phyloP scores from a whole-genome alignment of 257 asterid species.

The Rauvolfia tetraphylla region DNA sequence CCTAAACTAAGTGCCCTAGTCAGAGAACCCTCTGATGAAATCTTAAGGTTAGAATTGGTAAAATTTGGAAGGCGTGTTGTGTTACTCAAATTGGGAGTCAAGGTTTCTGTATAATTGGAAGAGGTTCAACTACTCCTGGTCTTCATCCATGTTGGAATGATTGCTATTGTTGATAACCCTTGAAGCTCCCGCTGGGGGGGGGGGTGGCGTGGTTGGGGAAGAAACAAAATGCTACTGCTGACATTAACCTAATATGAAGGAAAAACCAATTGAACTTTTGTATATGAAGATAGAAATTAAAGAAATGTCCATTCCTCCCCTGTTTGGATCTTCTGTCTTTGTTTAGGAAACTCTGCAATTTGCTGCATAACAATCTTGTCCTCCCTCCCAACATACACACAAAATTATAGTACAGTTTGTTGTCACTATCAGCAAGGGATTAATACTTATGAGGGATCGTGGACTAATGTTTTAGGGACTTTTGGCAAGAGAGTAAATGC shows the following conservation, averaged over 20 bases:
- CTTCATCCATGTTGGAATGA: neutral
- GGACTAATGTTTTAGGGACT: neutral
- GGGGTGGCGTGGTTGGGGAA: neutral
- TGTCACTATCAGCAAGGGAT: neutral
- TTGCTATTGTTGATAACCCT: neutral
- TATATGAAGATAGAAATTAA: neutral
- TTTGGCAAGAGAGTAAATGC: neutral
- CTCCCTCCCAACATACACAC: neutral
- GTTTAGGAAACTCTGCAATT: neutral
- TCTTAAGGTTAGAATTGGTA: neutral
- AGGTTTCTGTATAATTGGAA: neutral
- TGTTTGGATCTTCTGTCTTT: neutral
- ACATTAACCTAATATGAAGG: neutral
- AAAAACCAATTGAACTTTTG: neutral
- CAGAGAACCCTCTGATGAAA: neutral
- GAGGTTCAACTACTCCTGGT: neutral
- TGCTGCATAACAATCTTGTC: neutral
- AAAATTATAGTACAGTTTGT: too few relatives aligned
- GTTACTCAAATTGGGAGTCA: neutral
- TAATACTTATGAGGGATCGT: neutral
- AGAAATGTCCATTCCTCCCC: neutral
- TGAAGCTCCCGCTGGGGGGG: too few relatives aligned
- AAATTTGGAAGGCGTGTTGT: neutral
- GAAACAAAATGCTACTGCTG: neutral
- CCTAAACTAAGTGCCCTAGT: neutral